Base-by-base conservation (phyloP, 2,329 filamentous ascomycete genomes). In the Pseudovirgaria hyperparasitica region DNA sequence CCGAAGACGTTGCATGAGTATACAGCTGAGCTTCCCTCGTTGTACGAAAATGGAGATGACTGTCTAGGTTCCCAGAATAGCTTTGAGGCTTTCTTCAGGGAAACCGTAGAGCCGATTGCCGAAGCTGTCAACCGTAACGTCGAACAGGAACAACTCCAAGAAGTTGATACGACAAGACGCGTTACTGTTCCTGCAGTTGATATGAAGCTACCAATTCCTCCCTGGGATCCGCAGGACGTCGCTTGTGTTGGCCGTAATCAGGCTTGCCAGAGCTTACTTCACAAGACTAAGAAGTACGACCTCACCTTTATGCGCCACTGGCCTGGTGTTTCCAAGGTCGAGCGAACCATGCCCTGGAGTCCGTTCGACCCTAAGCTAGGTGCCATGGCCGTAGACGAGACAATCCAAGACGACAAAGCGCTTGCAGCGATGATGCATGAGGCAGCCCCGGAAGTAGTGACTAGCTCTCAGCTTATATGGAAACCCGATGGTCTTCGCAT, bases 191-290 rank as follows among this genome's bases (percentile, higher is more conserved):
- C 67, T 0, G 16, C 46, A 0, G 42, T 72, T 33, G 59, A 63
- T 16, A 56, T 62, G 19, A 45, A 52, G 1, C 35, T 48, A 10
- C 51, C 57, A 8, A 33, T 42, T 5, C 46, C 61, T 4, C 67
- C 65, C 1, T 73, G 70, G 70, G 40, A 47, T n/a, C 38, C 41
- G 1, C 48, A 54, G 27, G n/a, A n/a, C n/a, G n/a, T n/a, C n/a
- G n/a, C n/a, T n/a, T n/a, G n/a, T n/a, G n/a, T n/a, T n/a, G n/a
- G n/a, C n/a, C n/a, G n/a, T n/a, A n/a, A n/a, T n/a, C n/a, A n/a
- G n/a, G n/a, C n/a, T n/a, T n/a, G n/a, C n/a, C 39, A 28, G 23
- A 34, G 45, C 9, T 44, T 56, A 8, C 30, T 59, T 9, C 27
- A 47, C 4, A 43, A 50, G 18, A 48, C 53, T n/a, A 50, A 46